Conservation (phyloP, 2,329 filamentous ascomycete genomes). For the Diplodia intermedia region DNA sequence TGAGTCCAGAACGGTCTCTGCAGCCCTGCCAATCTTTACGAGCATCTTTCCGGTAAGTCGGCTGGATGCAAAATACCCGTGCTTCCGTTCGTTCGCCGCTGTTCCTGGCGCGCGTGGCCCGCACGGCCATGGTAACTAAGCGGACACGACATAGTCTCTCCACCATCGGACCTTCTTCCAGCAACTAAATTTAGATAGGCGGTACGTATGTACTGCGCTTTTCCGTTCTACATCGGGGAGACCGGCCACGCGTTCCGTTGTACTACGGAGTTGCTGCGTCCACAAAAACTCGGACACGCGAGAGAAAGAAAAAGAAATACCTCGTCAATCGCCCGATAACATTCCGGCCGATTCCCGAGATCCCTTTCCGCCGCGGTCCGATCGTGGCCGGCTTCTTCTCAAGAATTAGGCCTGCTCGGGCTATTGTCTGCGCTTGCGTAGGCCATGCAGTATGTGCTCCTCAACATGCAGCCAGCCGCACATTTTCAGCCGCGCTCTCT, state of each 20-base stretch:
- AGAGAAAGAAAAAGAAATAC: no score
- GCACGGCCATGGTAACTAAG: neutral
- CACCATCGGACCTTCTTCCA: neutral
- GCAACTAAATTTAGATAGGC: slow-evolving; percentile 7
- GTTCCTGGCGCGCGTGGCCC: neutral
- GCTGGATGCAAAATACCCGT: neutral
- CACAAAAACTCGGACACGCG: no score
- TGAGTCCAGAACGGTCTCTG: neutral
- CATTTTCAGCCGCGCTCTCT: slow-evolving; percentile 1
- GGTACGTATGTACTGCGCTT: slow-evolving; percentile 1
- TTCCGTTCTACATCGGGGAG: neutral
- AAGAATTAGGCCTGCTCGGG: neutral
- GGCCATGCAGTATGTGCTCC: neutral
- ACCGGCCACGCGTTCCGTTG: neutral
- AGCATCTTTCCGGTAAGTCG: neutral
- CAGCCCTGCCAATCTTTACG: neutral
- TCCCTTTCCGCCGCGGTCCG: neutral
- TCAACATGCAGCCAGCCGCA: neutral
- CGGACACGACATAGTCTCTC: slow-evolving; percentile 2
- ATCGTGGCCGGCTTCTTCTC: neutral
- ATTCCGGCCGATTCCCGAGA: neutral
- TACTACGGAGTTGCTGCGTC: neutral
- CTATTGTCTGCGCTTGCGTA: neutral
- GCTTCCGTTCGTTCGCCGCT: neutral
- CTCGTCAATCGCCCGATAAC: neutral